These are phyloP conservation scores for Chamaenerion angustifolium DNA, from an alignment of 345 rosid genomes.

Conservation along the genomic window DNA sequence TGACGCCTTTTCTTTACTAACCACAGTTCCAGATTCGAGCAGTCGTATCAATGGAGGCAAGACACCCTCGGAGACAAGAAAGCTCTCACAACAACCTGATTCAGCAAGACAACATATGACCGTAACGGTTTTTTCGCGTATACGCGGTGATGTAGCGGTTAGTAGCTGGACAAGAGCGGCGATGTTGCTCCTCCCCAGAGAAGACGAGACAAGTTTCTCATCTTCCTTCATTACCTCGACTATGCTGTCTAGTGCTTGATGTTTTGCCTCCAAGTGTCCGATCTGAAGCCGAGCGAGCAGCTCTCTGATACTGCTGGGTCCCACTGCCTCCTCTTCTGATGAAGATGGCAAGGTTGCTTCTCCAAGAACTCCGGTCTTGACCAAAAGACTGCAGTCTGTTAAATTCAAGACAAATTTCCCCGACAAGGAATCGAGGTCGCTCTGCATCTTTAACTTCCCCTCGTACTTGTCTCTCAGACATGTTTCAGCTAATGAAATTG, in stretches of 20 bases:
- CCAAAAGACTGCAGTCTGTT: slow-evolving; percentile 67
- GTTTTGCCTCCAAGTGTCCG: slow-evolving; percentile 88
- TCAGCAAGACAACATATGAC: slow-evolving; percentile 68
- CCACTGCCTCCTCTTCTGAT: slow-evolving; percentile 34
- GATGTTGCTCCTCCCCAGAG: slow-evolving; percentile 50
- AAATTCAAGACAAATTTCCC: slow-evolving; percentile 73
- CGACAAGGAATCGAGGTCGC: slow-evolving; percentile 74
- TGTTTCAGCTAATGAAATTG: slow-evolving; percentile 26
- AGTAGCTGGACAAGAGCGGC: slow-evolving; percentile 66
- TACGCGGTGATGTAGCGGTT: slow-evolving; percentile 62
- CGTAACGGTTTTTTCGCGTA: slow-evolving; percentile 62
- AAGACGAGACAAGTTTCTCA: slow-evolving; percentile 47
- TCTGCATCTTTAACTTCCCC: slow-evolving; percentile 91
- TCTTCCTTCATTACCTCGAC: slow-evolving; percentile 83
- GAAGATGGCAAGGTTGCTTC: slow-evolving; percentile 39
- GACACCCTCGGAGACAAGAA: slow-evolving; percentile 84
- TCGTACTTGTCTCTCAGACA: slow-evolving; percentile 55
- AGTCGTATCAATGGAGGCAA: slow-evolving; percentile 81
- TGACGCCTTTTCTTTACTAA: slow-evolving; percentile 81
- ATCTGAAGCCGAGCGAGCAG: slow-evolving; percentile 92
- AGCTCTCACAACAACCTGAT: slow-evolving; percentile 67
- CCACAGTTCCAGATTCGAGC: slow-evolving; percentile 59
- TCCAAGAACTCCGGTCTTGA: slow-evolving; percentile 87
- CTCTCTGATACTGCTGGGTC: slow-evolving; percentile 38
- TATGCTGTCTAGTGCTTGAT: slow-evolving; percentile 62